Evolutionary conservation across 495 filamentous ascomycete genomes (phyloP).

Genomic region (Aspergillus diversus): DNA sequence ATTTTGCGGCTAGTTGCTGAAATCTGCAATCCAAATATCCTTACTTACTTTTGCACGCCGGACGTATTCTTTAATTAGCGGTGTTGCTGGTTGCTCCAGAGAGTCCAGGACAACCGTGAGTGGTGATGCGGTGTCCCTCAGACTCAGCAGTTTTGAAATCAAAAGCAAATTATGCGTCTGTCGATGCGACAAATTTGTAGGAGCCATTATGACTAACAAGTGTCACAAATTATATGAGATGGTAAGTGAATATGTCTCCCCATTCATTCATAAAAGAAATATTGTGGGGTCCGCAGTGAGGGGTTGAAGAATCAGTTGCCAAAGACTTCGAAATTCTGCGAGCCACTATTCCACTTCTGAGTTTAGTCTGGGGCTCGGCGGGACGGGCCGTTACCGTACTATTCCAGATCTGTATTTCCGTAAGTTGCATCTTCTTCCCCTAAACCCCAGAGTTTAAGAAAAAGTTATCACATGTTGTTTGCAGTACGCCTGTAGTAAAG

Average conservation of each 20-base stretch:
- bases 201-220: conserved; percentile 33
- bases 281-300: conserved; percentile 27
- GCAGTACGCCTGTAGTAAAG: no score
- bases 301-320: conserved; percentile 22
- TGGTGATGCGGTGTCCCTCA: conserved; percentile 79
- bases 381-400: conserved; percentile 10
- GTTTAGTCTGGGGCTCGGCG: conserved; percentile 17
- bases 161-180: conserved; percentile 86
- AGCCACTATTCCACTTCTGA: conserved; percentile 1
- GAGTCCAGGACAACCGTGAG: conserved; percentile 85
- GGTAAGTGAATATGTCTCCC: background rate
- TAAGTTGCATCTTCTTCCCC: background rate
- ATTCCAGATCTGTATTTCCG: background rate
- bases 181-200: conserved; percentile 61
- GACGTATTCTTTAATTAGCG: conserved; percentile 74
- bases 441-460: background rate
- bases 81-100: conserved; percentile 77
- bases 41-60: conserved; percentile 68
- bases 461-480: no score
- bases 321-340: conserved; percentile 27
- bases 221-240: background rate
- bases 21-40: background rate
- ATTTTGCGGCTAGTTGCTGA: no score
- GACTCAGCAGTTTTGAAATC: conserved; percentile 78
- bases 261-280: background rate